A percentile compares a stretch with the other conserved stretches of the same genome.
Evolutionary conservation across 2,329 filamentous ascomycete species (phyloP).

Genomic region (Diaporthe vaccinii): DNA sequence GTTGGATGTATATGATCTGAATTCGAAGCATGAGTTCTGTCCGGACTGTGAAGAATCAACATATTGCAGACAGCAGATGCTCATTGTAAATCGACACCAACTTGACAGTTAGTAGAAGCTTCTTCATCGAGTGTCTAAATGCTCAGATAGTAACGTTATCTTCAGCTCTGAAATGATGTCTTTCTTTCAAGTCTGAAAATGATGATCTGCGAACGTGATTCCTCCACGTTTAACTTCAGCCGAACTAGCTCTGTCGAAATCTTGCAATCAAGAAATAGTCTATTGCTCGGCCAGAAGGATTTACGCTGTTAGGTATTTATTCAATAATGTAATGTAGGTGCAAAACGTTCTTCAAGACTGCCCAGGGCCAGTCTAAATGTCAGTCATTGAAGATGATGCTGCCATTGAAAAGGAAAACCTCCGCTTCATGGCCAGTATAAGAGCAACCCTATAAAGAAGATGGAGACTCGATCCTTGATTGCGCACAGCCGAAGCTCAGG

Average conservation of each 20-base stretch:
- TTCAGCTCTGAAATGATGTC: background rate
- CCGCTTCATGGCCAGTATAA: background rate
- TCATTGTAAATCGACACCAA: background rate
- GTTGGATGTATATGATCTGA: background rate
- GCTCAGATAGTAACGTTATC: background rate
- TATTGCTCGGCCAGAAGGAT: background rate
- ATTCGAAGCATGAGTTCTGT: background rate
- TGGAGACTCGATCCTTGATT: background rate
- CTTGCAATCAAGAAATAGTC: background rate
- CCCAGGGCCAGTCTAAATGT: background rate
- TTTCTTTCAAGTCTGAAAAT: background rate
- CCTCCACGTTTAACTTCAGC: background rate
- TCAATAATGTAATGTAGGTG: background rate
- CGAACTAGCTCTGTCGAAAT: background rate
- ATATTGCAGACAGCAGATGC: background rate
- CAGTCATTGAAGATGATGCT: background rate
- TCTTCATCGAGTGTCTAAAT: background rate
- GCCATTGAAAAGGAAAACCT: background rate
- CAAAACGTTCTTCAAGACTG: background rate
- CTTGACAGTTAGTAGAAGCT: background rate
- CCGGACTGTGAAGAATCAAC: background rate
- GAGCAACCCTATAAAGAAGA: background rate
- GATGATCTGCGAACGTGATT: background rate
- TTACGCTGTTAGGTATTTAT: background rate
- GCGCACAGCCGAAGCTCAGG: too few relatives aligned